Evolutionary conservation across 2,329 filamentous ascomycete genomes (phyloP).

Genomic region (Sphaerulina populicola): DNA sequence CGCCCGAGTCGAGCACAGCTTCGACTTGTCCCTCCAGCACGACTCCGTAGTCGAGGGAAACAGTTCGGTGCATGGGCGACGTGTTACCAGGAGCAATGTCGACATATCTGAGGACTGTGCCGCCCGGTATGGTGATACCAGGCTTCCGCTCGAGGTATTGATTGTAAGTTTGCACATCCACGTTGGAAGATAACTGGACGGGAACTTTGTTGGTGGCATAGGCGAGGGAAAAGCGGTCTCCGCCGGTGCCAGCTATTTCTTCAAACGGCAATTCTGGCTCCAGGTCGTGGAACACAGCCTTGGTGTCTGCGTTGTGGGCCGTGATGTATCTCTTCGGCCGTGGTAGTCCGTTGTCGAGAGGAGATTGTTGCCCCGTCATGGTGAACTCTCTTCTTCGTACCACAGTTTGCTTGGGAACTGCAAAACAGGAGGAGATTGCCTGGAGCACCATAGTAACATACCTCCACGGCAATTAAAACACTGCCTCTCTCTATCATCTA

Average conservation of each 20-base stretch:
- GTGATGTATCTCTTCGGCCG: conserved; percentile 34
- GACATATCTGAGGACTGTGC: conserved; percentile 32
- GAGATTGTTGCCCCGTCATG: neutral
- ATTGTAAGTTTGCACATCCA: conserved; percentile 22
- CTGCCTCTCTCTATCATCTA: neutral
- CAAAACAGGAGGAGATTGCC: neutral
- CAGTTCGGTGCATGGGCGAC: conserved; percentile 34
- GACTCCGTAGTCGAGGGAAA: conserved; percentile 35
- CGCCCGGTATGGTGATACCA: conserved; percentile 19
- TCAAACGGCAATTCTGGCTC: conserved; percentile 5
- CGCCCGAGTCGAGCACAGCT: conserved; percentile 33
- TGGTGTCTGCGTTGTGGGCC: conserved; percentile 31
- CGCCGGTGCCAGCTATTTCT: conserved; percentile 9
- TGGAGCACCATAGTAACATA: neutral
- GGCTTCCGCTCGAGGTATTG: conserved; percentile 28
- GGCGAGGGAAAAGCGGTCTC: conserved; percentile 5
- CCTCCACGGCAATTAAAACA: neutral
- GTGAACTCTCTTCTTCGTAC: neutral
- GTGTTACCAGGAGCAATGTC: conserved; percentile 31
- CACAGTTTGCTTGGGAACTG: neutral
- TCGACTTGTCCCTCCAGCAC: conserved; percentile 35
- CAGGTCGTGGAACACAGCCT: conserved; percentile 29
- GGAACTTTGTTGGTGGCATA: conserved; percentile 26
- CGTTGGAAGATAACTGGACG: conserved; percentile 1
- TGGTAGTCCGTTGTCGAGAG: conserved; percentile 1